phyloP scores from a whole-genome alignment of 2,329 filamentous ascomycete genomes.

The Zymoseptoria tritici region DNA sequence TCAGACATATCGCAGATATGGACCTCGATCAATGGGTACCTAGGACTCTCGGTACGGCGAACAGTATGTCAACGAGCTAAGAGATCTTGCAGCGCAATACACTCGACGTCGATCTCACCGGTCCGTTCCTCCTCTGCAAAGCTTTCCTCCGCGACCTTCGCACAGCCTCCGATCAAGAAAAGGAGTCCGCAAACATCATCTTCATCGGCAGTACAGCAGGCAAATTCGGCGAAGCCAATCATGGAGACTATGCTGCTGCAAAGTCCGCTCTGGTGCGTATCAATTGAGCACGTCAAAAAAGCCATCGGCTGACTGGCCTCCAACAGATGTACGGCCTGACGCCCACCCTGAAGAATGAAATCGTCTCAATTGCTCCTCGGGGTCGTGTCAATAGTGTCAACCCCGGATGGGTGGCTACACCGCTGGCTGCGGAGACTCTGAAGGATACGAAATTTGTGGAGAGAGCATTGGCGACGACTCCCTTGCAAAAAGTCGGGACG shows the following conservation, averaged over 20 bases:
- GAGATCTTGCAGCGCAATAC: conserved; percentile 15
- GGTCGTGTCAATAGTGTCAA: conserved; percentile 25
- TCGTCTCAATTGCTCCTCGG: conserved; percentile 22
- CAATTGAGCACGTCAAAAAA: too few species aligned
- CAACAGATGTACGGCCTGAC: conserved; percentile 24
- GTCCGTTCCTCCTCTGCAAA: conserved; percentile 25
- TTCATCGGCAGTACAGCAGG: conserved; percentile 30
- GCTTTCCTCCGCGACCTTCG: conserved; percentile 20
- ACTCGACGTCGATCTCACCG: conserved; percentile 24
- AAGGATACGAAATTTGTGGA: conserved; percentile 24
- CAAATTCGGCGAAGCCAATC: conserved; percentile 27
- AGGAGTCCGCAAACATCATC: conserved; percentile 23
- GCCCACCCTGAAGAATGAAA: conserved; percentile 28
- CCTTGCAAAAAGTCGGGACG: conserved; percentile 24
- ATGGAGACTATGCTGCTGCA: conserved; percentile 25
- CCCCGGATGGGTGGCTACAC: conserved; percentile 26
- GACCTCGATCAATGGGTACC: conserved; percentile 22
- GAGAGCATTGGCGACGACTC: conserved; percentile 25
- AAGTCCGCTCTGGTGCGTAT: conserved; percentile 20
- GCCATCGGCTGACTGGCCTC: background rate
- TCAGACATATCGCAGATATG: conserved; percentile 24
- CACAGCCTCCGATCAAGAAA: conserved; percentile 11
- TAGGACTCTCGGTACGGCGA: background rate
- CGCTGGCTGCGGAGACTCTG: conserved; percentile 19
- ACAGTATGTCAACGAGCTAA: background rate